These are phyloP conservation scores for Dujonia santamariae DNA, from an alignment of 1,139 yeast genomes.

Conservation along the genomic window DNA sequence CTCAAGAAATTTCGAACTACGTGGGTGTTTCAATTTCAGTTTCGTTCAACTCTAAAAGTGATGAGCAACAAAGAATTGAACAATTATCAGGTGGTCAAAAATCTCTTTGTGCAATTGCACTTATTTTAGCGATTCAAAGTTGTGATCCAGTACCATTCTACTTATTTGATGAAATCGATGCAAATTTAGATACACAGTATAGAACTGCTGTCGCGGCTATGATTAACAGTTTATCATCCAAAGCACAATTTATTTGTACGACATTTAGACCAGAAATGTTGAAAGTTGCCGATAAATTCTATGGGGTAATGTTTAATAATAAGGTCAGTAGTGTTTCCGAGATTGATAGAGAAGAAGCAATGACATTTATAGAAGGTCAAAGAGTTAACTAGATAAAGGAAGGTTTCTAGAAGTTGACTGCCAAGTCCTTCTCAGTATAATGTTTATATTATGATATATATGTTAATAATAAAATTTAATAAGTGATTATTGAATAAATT, in stretches of 20 bases:
- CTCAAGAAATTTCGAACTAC: conserved; percentile 54
- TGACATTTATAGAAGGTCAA: conserved; percentile 75
- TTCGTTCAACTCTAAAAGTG: conserved; percentile 81
- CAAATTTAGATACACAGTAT: conserved; percentile 90
- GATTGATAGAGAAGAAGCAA: conserved; percentile 70
- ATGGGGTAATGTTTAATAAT: conserved; percentile 81
- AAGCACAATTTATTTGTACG: conserved; percentile 91
- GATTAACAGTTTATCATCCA: conserved; percentile 59
- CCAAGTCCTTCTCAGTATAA: too few relatives aligned
- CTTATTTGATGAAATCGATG: conserved; percentile 93
- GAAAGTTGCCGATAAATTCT: conserved; percentile 80
- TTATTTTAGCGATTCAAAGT: conserved; percentile 88
- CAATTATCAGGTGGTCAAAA: conserved; percentile 97
- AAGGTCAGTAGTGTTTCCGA: conserved; percentile 79
- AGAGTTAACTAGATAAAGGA: neutral
- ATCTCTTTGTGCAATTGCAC: conserved; percentile 89
- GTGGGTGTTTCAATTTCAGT: conserved; percentile 85
- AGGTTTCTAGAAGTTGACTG: too few relatives aligned
- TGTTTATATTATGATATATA: too few relatives aligned
- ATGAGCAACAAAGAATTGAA: conserved; percentile 86
- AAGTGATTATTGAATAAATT: too few relatives aligned
- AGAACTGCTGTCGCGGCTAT: conserved; percentile 83
- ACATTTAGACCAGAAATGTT: conserved; percentile 94
- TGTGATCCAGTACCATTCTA: conserved; percentile 98
- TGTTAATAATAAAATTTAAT: too few relatives aligned